These are phyloP conservation scores for Tulasnella sp. DNA, from an alignment of 768 basidiomycete genomes.

Conservation along the genomic window DNA sequence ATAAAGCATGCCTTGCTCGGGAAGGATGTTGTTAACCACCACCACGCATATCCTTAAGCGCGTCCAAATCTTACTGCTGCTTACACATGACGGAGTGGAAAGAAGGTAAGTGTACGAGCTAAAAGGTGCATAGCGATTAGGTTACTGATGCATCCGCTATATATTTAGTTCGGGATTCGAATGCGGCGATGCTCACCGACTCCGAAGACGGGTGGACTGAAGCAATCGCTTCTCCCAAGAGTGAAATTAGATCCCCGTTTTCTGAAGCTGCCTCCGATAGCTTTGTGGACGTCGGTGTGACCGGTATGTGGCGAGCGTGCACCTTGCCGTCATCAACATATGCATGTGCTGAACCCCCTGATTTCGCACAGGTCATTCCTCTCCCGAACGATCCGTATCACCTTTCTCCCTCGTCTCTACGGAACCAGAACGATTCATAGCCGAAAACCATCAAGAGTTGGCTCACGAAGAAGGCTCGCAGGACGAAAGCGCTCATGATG, in stretches of 20 bases:
- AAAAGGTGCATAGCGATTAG: background rate
- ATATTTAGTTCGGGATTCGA: background rate
- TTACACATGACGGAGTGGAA: background rate
- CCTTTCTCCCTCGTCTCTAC: background rate
- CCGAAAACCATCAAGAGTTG: background rate
- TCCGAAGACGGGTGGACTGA: conserved; percentile 1
- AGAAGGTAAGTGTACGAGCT: background rate
- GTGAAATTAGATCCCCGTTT: background rate
- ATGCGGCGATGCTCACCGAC: background rate
- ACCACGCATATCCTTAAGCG: background rate
- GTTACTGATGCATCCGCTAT: background rate
- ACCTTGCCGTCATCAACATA: background rate
- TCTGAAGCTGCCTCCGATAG: background rate
- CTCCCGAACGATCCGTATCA: background rate
- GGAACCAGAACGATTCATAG: background rate
- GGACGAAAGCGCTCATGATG: background rate
- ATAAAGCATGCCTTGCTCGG: no score
- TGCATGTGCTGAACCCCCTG: background rate
- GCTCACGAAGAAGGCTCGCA: background rate
- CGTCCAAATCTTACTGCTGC: background rate
- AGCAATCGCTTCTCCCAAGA: background rate
- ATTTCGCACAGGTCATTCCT: background rate
- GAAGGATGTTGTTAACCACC: background rate
- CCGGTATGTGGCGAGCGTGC: background rate
- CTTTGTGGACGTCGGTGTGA: background rate